These are phyloP conservation scores for Castanea sativa DNA, from an alignment of 306 rosid species.

Conservation along the genomic window DNA sequence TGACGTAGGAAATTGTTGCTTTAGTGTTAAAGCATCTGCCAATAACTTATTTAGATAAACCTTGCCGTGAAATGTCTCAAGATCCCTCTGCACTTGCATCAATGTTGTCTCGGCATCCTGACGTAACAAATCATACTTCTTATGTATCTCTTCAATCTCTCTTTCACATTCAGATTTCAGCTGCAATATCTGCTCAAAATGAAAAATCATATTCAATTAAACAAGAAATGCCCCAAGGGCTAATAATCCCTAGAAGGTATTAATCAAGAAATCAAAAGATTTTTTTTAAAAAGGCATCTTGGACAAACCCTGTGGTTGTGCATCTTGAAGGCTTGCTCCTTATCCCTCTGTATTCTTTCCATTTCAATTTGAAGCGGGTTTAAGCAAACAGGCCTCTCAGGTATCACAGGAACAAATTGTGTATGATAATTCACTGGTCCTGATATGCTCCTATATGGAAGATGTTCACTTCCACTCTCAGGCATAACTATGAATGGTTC, in stretches of 20 bases:
- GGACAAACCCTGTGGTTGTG: slow-evolving; percentile 17
- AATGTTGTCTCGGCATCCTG: slow-evolving; percentile 10
- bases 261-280: background rate
- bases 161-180: slow-evolving; percentile 15
- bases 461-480: slow-evolving; percentile 7
- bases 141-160: slow-evolving; percentile 19
- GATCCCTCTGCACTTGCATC: slow-evolving; percentile 17
- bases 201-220: slow-evolving; percentile 2
- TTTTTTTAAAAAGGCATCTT: background rate
- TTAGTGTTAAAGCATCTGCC: slow-evolving; percentile 15
- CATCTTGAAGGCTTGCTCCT: slow-evolving; percentile 24
- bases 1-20: background rate
- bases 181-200: slow-evolving; percentile 23
- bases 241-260: background rate
- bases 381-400: slow-evolving; percentile 16
- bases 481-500: slow-evolving; percentile 10
- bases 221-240: slow-evolving; percentile 1
- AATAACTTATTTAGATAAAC: slow-evolving; percentile 25
- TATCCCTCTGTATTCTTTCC: slow-evolving; percentile 22
- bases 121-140: slow-evolving; percentile 26
- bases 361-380: slow-evolving; percentile 26
- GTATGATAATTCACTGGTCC: background rate
- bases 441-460: background rate
- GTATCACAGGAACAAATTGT: slow-evolving; percentile 10
- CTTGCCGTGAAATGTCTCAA: slow-evolving; percentile 5